phyloP scores from a whole-genome alignment of 2,329 filamentous ascomycete genomes.

The Rosellinia necatrix region DNA sequence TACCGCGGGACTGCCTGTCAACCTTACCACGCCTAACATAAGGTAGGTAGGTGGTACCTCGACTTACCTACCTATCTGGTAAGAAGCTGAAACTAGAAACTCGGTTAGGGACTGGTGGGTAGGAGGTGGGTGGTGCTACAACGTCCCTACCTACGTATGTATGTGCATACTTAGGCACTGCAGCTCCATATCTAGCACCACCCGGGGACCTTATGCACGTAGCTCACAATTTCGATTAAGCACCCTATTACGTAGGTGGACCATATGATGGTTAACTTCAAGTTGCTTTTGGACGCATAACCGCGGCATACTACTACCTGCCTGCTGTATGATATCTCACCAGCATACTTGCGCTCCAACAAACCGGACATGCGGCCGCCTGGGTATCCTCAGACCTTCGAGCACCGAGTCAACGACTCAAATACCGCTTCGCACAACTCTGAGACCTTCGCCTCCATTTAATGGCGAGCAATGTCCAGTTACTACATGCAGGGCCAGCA shows the following conservation, averaged over 20 bases:
- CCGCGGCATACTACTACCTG: no score
- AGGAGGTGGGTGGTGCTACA: neutral
- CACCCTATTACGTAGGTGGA: neutral
- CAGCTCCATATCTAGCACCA: conserved; percentile 3
- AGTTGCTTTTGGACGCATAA: no score
- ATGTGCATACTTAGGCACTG: neutral
- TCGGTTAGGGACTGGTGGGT: no score
- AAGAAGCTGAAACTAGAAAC: no score
- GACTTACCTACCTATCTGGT: no score
- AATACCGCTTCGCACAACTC: neutral
- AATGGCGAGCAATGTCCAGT: neutral
- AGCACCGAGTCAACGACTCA: conserved; percentile 1
- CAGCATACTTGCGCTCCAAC: neutral
- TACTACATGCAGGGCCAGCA: neutral
- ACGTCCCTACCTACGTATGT: neutral
- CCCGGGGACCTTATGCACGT: neutral
- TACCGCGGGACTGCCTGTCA: no score
- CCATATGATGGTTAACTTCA: neutral
- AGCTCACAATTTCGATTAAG: conserved; percentile 2
- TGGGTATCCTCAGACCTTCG: neutral
- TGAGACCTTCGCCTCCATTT: neutral
- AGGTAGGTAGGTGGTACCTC: no score
- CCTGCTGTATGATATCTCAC: no score
- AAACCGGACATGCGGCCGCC: neutral
- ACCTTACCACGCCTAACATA: no score